A percentile compares a stretch with the other conserved stretches of the same genome.
These are phyloP conservation scores for Acanthochlamys bracteata DNA, from an alignment of 106 monocot species.

Conservation along the genomic window DNA sequence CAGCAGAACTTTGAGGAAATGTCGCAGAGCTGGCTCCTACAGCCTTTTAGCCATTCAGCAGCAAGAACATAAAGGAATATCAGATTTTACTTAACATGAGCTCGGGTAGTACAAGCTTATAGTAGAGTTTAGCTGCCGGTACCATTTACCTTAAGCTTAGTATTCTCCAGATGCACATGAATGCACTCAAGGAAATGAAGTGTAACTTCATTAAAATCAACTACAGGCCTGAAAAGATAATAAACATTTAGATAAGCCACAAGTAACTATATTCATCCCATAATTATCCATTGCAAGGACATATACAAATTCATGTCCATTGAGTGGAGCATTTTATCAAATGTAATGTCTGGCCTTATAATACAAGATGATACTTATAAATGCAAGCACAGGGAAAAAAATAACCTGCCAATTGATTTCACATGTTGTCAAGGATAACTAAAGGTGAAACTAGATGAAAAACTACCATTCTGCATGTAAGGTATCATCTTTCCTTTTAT, in stretches of 20 bases:
- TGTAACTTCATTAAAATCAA: conserved; percentile 51
- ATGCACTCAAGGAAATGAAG: conserved; percentile 74
- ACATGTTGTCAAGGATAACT: no score
- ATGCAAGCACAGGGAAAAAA: no score
- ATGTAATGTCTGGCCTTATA: not conserved
- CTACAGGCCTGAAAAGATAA: conserved; percentile 40
- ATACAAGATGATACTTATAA: no score
- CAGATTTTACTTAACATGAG: no score
- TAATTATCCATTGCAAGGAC: no score
- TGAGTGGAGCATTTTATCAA: not conserved
- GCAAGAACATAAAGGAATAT: no score
- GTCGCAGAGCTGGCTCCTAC: conserved; percentile 6
- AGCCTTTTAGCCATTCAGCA: not conserved
- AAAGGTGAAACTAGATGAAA: no score
- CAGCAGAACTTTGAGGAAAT: conserved; percentile 3
- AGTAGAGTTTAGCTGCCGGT: not conserved
- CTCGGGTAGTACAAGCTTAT: no score
- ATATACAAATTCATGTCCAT: not conserved
- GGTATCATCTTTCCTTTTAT: no score
- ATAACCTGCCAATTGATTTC: no score
- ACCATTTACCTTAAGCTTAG: conserved; percentile 30
- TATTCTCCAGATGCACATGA: conserved; percentile 67
- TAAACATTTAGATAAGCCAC: not conserved
- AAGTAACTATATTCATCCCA: not conserved
- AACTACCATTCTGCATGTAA: no score